phyloP scores from a whole-genome alignment of 768 basidiomycete species.

The Tephrocybe sp. region DNA sequence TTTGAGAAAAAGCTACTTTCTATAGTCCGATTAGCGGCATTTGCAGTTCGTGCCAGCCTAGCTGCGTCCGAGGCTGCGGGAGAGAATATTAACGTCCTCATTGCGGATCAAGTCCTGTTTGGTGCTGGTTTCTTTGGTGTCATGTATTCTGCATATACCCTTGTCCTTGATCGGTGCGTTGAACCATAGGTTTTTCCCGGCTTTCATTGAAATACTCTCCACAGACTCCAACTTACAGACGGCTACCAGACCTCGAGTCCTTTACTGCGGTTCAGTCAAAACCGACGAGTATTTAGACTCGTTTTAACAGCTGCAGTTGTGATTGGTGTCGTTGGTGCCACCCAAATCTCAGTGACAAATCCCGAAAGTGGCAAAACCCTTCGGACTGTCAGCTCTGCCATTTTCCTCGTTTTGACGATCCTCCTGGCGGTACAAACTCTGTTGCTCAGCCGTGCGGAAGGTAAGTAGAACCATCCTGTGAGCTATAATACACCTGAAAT shows the following conservation, averaged over 20 bases:
- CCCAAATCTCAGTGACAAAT: slow-evolving; percentile 13
- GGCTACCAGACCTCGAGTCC: slow-evolving; percentile 8
- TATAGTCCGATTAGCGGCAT: slow-evolving; percentile 38
- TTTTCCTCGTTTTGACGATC: slow-evolving; percentile 34
- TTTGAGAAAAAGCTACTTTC: neutral
- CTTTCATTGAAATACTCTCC: neutral
- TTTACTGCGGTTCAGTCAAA: slow-evolving; percentile 19
- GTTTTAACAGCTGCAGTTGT: slow-evolving; percentile 25
- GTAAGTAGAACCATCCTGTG: neutral
- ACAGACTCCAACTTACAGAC: slow-evolving; percentile 19
- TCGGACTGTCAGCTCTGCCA: slow-evolving; percentile 27
- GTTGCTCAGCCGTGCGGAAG: slow-evolving; percentile 18
- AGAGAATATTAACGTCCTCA: slow-evolving; percentile 27
- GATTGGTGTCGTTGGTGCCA: slow-evolving; percentile 30
- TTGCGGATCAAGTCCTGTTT: slow-evolving; percentile 35
- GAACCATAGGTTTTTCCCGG: neutral
- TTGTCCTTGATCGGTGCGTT: slow-evolving; percentile 39
- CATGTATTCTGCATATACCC: slow-evolving; percentile 36
- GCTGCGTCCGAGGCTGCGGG: slow-evolving; percentile 26
- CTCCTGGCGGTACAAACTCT: slow-evolving; percentile 29
- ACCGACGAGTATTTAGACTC: slow-evolving; percentile 29
- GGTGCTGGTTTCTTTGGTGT: slow-evolving; percentile 40
- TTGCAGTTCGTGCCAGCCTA: slow-evolving; percentile 34
- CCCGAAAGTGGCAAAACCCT: slow-evolving; percentile 20
- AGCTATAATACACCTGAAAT: neutral